These are phyloP conservation scores for Nymphaea thermarum DNA, from an alignment of 164 flowering plant species.

Conservation along the genomic window DNA sequence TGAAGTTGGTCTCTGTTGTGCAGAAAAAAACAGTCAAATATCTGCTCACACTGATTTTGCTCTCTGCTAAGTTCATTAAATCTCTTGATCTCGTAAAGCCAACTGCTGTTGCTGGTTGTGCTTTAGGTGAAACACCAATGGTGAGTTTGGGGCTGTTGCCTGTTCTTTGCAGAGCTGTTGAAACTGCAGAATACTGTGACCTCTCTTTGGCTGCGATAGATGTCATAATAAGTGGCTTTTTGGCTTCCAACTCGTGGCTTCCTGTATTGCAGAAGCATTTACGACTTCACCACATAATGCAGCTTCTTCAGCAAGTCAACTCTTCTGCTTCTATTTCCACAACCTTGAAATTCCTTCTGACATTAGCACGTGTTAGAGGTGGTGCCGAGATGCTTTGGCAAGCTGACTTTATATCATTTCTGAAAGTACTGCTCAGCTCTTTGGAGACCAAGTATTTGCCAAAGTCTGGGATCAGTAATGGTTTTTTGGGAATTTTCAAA, in stretches of 20 bases:
- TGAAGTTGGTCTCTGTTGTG: constrained; percentile 20
- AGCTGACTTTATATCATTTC: constrained; percentile 43
- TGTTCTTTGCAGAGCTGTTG: constrained; percentile 44
- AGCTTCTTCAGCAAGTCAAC: constrained; percentile 45
- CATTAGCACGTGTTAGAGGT: constrained; percentile 57
- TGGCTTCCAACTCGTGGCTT: constrained; percentile 61
- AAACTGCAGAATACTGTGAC: constrained; percentile 32
- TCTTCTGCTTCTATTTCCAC: constrained; percentile 27
- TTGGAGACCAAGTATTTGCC: constrained; percentile 21
- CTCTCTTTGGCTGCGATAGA: constrained; percentile 56
- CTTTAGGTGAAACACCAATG: constrained; percentile 35
- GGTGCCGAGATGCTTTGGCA: constrained; percentile 75
- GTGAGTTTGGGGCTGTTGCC: constrained; percentile 52
- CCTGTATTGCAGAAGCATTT: constrained; percentile 68
- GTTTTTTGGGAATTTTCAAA: constrained; percentile 13
- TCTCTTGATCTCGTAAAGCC: constrained; percentile 7
- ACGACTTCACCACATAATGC: constrained; percentile 36
- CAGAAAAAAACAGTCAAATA: constrained; percentile 25
- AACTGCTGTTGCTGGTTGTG: constrained; percentile 19
- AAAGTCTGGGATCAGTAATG: constrained; percentile 14
- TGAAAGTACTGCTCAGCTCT: constrained; percentile 38
- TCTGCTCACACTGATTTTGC: constrained; percentile 47
- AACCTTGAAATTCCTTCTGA: constrained; percentile 63
- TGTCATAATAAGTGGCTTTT: constrained; percentile 35
- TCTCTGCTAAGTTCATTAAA: constrained; percentile 24